Conservation (phyloP, 1,284 basidiomycete species). For the Mycena sp. region DNA sequence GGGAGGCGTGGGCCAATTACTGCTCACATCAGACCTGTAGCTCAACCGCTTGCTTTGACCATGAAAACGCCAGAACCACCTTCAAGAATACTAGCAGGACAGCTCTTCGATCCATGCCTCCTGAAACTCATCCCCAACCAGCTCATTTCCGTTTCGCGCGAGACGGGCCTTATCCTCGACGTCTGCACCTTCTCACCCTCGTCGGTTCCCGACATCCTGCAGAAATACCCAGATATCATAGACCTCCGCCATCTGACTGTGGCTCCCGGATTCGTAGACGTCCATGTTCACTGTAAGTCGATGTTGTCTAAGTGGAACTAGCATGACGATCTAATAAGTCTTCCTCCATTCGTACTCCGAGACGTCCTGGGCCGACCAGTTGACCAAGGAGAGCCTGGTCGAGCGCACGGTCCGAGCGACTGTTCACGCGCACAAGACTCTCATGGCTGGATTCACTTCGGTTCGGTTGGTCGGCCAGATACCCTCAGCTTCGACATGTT, state of each 20-base stretch:
- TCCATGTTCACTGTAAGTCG: conserved; percentile 69
- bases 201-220: background rate
- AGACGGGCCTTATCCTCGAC: conserved; percentile 45
- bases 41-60: background rate
- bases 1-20: too few species aligned
- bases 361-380: conserved; percentile 68
- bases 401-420: conserved; percentile 69
- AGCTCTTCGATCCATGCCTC: conserved; percentile 43
- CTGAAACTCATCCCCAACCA: conserved; percentile 44
- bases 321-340: conserved; percentile 47
- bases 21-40: too few species aligned
- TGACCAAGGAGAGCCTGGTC: conserved; percentile 64
- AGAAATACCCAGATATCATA: conserved; percentile 41
- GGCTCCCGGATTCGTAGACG: conserved; percentile 73
- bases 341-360: conserved; percentile 72
- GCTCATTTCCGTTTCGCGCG: conserved; percentile 50
- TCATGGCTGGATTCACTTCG: conserved; percentile 73
- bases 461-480: conserved; percentile 62
- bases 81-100: conserved; percentile 20
- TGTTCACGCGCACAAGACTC: conserved; percentile 65
- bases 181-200: conserved; percentile 34
- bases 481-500: background rate
- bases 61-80: conserved; percentile 8
- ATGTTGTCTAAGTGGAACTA: background rate
- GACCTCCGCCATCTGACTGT: conserved; percentile 63